These are phyloP conservation scores for Lactarius indigo DNA, from an alignment of 768 basidiomycete species.

Conservation along the genomic window DNA sequence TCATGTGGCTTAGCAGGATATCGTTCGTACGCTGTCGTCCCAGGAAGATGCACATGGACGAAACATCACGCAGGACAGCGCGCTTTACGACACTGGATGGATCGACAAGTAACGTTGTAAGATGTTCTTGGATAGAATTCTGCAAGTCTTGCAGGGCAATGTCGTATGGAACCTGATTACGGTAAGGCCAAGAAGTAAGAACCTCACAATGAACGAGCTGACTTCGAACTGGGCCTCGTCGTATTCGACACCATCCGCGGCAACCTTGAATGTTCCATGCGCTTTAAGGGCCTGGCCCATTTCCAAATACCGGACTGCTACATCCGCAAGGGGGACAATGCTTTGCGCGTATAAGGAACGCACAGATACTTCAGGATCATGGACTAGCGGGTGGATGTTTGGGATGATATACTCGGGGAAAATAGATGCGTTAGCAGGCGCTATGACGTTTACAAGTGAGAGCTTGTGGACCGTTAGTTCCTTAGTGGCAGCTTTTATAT, in stretches of 20 bases:
- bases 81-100: conserved; percentile 87
- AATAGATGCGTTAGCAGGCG: conserved; percentile 60
- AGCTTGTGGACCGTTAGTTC: conserved; percentile 33
- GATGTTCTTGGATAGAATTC: conserved; percentile 78
- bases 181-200: neutral
- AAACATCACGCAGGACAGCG: conserved; percentile 82
- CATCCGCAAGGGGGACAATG: conserved; percentile 80
- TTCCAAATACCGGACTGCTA: conserved; percentile 83
- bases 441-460: conserved; percentile 68
- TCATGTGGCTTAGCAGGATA: conserved; percentile 83
- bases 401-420: conserved; percentile 96
- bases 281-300: conserved; percentile 90
- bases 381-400: conserved; percentile 75
- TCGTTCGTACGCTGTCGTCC: conserved; percentile 94
- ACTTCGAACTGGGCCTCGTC: conserved; percentile 81
- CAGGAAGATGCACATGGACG: conserved; percentile 88
- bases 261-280: conserved; percentile 66
- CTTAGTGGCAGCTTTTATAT: neutral
- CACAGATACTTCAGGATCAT: conserved; percentile 82
- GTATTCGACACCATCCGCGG: conserved; percentile 63
- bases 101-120: conserved; percentile 84
- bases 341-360: conserved; percentile 80
- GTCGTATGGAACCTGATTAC: conserved; percentile 84
- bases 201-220: neutral
- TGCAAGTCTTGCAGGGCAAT: conserved; percentile 83